Evolutionary conservation across 768 basidiomycete species (phyloP).

Genomic region (Calocera viscosa): DNA sequence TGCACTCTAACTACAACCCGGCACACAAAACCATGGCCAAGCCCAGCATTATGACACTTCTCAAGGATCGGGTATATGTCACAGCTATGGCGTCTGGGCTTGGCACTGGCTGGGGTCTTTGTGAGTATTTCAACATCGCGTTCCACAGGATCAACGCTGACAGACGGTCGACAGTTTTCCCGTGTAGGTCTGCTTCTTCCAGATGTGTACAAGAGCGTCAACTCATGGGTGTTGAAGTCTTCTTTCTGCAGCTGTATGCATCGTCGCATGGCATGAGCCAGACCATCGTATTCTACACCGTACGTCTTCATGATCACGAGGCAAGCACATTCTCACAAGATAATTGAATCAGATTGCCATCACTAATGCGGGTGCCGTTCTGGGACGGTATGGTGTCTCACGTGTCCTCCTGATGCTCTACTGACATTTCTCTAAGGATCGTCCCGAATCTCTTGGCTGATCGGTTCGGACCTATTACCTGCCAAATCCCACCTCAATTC

Average conservation of each 20-base stretch:
- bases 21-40: slow-evolving; percentile 12
- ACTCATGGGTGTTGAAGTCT: too few species aligned
- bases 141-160: background rate
- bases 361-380: slow-evolving; percentile 28
- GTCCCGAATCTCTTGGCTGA: slow-evolving; percentile 29
- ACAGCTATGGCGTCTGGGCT: background rate
- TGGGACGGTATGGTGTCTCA: slow-evolving; percentile 28
- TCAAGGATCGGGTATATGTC: slow-evolving; percentile 13
- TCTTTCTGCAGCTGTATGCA: slow-evolving; percentile 23
- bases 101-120: background rate
- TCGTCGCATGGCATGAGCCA: slow-evolving; percentile 16
- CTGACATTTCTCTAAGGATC: slow-evolving; percentile 21
- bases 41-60: slow-evolving; percentile 1
- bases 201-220: too few species aligned
- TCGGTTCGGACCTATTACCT: slow-evolving; percentile 20
- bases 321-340: background rate
- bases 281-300: slow-evolving; percentile 19
- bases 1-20: slow-evolving; percentile 20
- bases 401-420: background rate
- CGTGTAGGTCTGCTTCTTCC: background rate
- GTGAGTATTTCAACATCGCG: background rate
- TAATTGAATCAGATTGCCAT: slow-evolving; percentile 27
- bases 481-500: slow-evolving; percentile 28
- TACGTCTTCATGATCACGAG: too few species aligned
- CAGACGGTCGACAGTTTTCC: background rate